phyloP scores from a whole-genome alignment of 176 grass and related monocot species.

The Musa acuminata region DNA sequence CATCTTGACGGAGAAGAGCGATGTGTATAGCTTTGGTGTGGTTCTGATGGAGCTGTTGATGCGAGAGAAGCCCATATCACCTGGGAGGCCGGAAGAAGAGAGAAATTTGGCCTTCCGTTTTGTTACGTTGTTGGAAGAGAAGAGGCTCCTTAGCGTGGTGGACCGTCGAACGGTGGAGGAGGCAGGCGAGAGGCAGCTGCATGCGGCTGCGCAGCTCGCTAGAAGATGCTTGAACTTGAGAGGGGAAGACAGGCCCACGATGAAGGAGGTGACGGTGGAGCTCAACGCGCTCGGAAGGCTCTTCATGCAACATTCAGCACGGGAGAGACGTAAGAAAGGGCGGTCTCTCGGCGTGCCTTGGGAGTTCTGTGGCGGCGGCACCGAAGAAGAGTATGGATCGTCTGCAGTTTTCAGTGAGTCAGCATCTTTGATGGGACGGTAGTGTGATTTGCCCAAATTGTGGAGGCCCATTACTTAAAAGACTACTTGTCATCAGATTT shows the following conservation, averaged over 20 bases:
- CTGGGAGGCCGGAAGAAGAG: constrained; percentile 26
- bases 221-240: constrained; percentile 40
- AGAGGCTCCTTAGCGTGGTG: constrained; percentile 23
- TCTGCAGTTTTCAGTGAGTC: no score
- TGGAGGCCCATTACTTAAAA: no score
- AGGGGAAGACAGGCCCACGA: constrained; percentile 36
- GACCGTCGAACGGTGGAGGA: constrained; percentile 31
- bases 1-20: constrained; percentile 38
- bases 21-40: constrained; percentile 55
- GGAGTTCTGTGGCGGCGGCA: background rate
- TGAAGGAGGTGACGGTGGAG: constrained; percentile 34
- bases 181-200: constrained; percentile 30
- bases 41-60: constrained; percentile 47
- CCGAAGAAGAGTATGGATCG: no score
- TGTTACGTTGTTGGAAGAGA: constrained; percentile 24
- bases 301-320: background rate
- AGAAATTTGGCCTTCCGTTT: constrained; percentile 38
- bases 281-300: constrained; percentile 26
- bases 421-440: no score
- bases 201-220: constrained; percentile 25
- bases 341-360: background rate
- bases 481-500: no score
- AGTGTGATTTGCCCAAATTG: no score
- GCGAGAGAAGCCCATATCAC: constrained; percentile 32
- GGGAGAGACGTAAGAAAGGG: background rate